A percentile compares a stretch with the other conserved stretches of the same genome.
Conservation (phyloP, 2,329 filamentous ascomycete species). For the Aspergillus amoenus region DNA sequence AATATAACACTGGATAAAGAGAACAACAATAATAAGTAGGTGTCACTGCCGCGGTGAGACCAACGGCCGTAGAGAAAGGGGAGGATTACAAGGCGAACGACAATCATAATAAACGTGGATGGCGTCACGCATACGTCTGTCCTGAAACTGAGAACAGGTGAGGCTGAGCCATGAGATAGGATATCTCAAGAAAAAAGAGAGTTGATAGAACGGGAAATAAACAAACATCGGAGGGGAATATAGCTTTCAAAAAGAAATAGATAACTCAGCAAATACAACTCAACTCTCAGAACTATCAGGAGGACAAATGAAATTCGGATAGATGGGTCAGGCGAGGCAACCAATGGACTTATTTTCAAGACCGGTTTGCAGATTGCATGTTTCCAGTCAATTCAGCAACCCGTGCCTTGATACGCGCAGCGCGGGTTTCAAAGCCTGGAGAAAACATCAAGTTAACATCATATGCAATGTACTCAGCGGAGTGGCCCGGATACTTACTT, state of each 20-base stretch:
- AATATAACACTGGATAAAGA: slow-evolving; percentile 27
- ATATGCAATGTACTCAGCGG: neutral
- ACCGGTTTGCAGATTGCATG: slow-evolving; percentile 57
- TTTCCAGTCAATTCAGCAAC: slow-evolving; percentile 91
- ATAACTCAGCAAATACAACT: slow-evolving; percentile 7
- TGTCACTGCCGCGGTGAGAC: neutral
- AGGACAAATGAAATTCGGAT: slow-evolving; percentile 10
- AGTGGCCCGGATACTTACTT: slow-evolving; percentile 60
- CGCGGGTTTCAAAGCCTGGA: slow-evolving; percentile 87
- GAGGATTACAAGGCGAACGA: slow-evolving; percentile 11
- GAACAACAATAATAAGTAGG: slow-evolving; percentile 16
- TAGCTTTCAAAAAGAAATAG: slow-evolving; percentile 6
- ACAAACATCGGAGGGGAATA: slow-evolving; percentile 5
- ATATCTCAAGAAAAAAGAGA: slow-evolving; percentile 7
- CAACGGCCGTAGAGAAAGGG: neutral
- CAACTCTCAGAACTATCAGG: slow-evolving; percentile 4
- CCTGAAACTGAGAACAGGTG: neutral
- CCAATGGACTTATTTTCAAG: neutral
- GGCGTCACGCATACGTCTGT: slow-evolving; percentile 19
- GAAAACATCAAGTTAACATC: slow-evolving; percentile 25
- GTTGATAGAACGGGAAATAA: slow-evolving; percentile 8
- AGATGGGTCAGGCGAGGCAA: slow-evolving; percentile 1
- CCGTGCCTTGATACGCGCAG: slow-evolving; percentile 95
- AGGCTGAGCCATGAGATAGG: slow-evolving; percentile 3
- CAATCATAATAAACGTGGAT: slow-evolving; percentile 10